These are phyloP conservation scores for Piloderma croceum DNA, from an alignment of 768 basidiomycete species.

Conservation along the genomic window DNA sequence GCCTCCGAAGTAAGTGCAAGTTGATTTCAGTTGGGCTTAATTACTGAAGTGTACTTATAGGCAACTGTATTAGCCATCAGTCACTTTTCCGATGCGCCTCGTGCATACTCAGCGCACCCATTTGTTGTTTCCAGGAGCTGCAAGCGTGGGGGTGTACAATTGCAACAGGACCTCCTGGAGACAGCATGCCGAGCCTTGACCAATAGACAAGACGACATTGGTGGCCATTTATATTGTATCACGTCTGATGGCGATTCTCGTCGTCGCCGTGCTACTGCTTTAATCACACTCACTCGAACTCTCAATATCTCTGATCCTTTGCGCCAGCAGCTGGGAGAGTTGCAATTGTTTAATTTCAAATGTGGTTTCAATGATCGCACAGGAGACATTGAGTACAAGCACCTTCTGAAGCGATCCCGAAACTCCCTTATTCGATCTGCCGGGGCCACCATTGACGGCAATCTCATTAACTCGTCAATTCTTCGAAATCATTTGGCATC, in stretches of 20 bases:
- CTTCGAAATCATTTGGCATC: constrained; percentile 18
- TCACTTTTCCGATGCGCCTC: too few species aligned
- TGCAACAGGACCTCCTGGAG: too few species aligned
- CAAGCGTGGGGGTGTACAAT: too few species aligned
- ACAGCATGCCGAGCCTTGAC: too few species aligned
- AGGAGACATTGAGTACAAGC: constrained; percentile 31
- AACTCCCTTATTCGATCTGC: constrained; percentile 22
- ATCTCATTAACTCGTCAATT: constrained; percentile 20
- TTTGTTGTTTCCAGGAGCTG: too few species aligned
- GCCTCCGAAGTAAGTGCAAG: too few species aligned
- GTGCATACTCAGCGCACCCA: too few species aligned
- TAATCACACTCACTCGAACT: constrained; percentile 16
- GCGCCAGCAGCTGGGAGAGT: constrained; percentile 14
- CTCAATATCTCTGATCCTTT: constrained; percentile 19
- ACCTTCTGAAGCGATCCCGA: constrained; percentile 28
- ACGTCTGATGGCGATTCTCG: constrained; percentile 27
- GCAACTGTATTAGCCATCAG: too few species aligned
- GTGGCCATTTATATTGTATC: too few species aligned
- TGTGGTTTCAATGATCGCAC: constrained; percentile 32
- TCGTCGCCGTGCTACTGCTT: constrained; percentile 20
- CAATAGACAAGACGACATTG: too few species aligned
- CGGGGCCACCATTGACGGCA: constrained; percentile 19
- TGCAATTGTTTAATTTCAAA: constrained; percentile 24
- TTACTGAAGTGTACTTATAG: too few species aligned
- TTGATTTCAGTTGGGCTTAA: too few species aligned